Conservation (phyloP, 208 protist species). For the Acanthamoeba sp. region DNA sequence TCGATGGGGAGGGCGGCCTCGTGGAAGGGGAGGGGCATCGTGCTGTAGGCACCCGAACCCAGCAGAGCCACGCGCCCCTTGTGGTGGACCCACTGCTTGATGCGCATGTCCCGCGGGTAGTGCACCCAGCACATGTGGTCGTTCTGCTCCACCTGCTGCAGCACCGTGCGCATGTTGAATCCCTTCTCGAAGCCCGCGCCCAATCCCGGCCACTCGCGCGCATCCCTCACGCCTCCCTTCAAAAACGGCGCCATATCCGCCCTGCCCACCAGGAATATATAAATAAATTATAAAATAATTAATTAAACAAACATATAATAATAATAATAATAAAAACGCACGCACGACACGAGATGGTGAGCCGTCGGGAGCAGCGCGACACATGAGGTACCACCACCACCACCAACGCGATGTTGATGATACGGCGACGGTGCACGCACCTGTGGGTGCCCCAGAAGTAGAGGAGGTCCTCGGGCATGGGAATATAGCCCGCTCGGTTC, state of each 20-base stretch:
- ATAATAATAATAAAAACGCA: too few species aligned
- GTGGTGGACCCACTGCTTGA: conserved; percentile 43
- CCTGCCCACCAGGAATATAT: background rate
- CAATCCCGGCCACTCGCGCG: background rate
- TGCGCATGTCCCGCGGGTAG: conserved; percentile 61
- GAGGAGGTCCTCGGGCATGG: conserved; percentile 41
- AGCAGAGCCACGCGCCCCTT: background rate
- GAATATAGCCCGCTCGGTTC: conserved; percentile 4
- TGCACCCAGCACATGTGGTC: conserved; percentile 34
- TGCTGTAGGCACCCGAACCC: conserved; percentile 11
- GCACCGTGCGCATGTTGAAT: conserved; percentile 47
- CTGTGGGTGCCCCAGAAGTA: conserved; percentile 33
- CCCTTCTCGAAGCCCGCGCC: background rate
- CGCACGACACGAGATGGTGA: too few species aligned
- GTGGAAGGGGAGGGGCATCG: background rate
- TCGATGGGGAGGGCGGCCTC: conserved; percentile 22
- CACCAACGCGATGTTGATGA: too few species aligned
- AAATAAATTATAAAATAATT: too few species aligned
- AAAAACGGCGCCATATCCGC: conserved; percentile 55
- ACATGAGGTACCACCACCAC: too few species aligned
- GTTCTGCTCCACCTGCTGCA: conserved; percentile 49
- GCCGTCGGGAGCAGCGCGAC: too few species aligned
- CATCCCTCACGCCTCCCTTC: conserved; percentile 2
- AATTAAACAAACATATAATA: too few species aligned
- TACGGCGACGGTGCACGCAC: background rate